A percentile compares a stretch with the other conserved stretches of the same genome.
Evolutionary conservation across 805 yeast genomes (phyloP).

Genomic region (Barnettozyma pratensis): DNA sequence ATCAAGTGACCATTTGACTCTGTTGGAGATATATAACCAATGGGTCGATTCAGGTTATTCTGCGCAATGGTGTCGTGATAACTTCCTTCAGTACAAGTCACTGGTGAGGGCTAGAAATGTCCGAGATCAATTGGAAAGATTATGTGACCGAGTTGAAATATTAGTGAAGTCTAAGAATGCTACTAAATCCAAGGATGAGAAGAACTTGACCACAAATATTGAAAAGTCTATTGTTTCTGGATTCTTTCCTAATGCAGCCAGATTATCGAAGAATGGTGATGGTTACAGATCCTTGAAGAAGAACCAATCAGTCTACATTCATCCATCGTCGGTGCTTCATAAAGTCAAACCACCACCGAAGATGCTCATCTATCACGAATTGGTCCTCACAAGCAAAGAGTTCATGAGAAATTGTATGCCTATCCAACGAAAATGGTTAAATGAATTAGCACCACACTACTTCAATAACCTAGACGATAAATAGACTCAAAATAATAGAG

Average conservation of each 20-base stretch:
- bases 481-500: not conserved
- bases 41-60: constrained; percentile 71
- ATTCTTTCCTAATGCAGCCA: constrained; percentile 96
- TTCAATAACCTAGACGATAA: constrained; percentile 6
- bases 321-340: constrained; percentile 77
- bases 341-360: constrained; percentile 67
- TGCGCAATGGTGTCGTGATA: constrained; percentile 78
- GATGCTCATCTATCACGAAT: constrained; percentile 71
- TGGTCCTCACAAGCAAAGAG: constrained; percentile 81
- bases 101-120: constrained; percentile 65
- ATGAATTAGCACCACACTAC: constrained; percentile 65
- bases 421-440: constrained; percentile 66
- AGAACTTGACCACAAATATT: constrained; percentile 60
- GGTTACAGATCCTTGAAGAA: constrained; percentile 58
- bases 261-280: constrained; percentile 70
- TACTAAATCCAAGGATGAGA: constrained; percentile 22
- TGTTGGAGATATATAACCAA: constrained; percentile 68
- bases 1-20: constrained; percentile 69
- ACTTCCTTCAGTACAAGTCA: constrained; percentile 72
- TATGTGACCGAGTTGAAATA: constrained; percentile 53
- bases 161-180: constrained; percentile 30
- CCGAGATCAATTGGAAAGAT: constrained; percentile 57
- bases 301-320: constrained; percentile 70
- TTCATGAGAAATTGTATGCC: constrained; percentile 81
- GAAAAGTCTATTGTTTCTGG: constrained; percentile 85